Evolutionary conservation across 306 rosid species (phyloP), one percentile per base, ranked within the genome.

Genomic region (Fragaria vesca): DNA sequence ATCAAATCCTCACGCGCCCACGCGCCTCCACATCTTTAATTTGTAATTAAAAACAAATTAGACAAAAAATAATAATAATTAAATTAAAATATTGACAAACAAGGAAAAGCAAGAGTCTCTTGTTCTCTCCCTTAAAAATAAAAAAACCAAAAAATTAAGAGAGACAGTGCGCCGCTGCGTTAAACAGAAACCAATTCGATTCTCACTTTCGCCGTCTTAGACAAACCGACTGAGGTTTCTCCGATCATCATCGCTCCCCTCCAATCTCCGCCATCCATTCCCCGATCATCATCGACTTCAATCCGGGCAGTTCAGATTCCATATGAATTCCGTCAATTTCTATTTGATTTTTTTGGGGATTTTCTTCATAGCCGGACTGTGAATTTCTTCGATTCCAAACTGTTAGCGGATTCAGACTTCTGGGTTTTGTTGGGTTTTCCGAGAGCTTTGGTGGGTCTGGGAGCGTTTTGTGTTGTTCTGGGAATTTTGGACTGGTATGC

Each of bases 401-500:
- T 80, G 84, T 79, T 84, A 71, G 60, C 68, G 84, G 24, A 50
- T 81, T 87, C 9, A 40, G 77, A 76, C 76, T 84, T 85, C 82
- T 86, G 84, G 84, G 87, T 76, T 84, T 81, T 60, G 57, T 71
- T 77, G 81, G 81, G 72, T 67, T 83, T 83, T 75, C 65, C 73
- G 45, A 72, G 74, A 79, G 24, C 30, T 77, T 87, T 28, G 80
- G 47, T 79, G 86, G 89, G 90, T 79, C 43, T 80, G 86, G 76
- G 77, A 47, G 81, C 67, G 66, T 45, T 45, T 43, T 43, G 45
- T 45, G 13, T 47, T 55, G 8, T 43, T 47, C 43, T 48, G 42
- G 74, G 69, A n/a, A 86, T 88, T 81, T 80, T 13, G 71, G 76
- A 80, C 88, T 81, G 86, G 40, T 61, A 93, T 91, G 91, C 82